Evolutionary conservation across 2,329 filamentous ascomycete genomes (phyloP), one percentile per base, ranked within the genome.

Genomic region (Aspergillus sp.): DNA sequence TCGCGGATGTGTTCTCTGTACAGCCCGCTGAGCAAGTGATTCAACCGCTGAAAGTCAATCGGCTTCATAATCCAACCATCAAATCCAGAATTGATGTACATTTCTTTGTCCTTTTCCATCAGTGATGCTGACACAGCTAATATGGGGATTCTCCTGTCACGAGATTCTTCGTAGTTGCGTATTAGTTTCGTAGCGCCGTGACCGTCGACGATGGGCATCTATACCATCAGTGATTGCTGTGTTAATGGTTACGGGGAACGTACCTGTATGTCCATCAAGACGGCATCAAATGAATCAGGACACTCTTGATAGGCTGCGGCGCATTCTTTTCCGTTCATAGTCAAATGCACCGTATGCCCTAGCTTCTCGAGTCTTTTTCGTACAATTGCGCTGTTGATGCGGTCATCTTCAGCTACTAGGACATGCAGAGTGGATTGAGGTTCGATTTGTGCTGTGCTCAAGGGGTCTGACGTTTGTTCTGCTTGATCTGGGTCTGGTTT

Each of bases 121-220:
- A 45, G 37, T 17, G 43, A 45, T 2, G 43, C 89, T 0, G 89
- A 95, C 0, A 95, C 88, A 0, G 88, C 90, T 57, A 95, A 88
- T 44, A 95, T 85, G 0, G 90, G 88, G 2, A 90, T 77, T 27
- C 85, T 78, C 35, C 1, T 74, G 41, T n/a, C 5, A 45, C 15
- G 65, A 71, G 71, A 70, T 48, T 79, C 78, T 62, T 94, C 89
- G 46, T 78, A 83, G 0, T 81, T 82, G 22, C 90, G 78, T 52
- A 95, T 95, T 78, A 89, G 85, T 66, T 88, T 90, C 0, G 89
- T 86, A 13, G 88, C 89, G 3, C 79, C 82, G 22, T 90, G 76
- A 12, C 90, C 90, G 61, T 95, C 88, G 4, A 94, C 86, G 27
- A 95, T 93, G 15, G 90, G 89, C 90, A 95, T 95, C 88, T 94